A percentile compares a stretch with the other conserved stretches of the same genome.
These are phyloP conservation scores for Tanozyma kutaoensis DNA, from an alignment of 805 yeast genomes.

Conservation along the genomic window DNA sequence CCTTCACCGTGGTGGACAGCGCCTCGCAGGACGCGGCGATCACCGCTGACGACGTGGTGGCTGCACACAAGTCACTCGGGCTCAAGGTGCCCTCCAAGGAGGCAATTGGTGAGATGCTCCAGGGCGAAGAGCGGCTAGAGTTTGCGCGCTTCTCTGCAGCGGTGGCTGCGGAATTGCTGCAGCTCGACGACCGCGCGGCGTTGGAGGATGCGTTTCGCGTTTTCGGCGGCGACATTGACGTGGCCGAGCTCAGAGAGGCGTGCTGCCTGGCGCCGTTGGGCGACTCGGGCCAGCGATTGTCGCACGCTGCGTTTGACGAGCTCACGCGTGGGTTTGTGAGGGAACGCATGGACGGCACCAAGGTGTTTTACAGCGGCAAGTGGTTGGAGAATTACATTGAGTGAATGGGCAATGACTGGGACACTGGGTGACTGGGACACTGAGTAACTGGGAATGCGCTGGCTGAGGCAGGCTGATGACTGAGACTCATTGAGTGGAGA, in stretches of 20 bases:
- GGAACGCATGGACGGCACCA: conserved; percentile 44
- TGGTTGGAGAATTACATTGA: conserved; percentile 45
- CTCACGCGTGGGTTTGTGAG: conserved; percentile 43
- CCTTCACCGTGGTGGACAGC: conserved; percentile 71
- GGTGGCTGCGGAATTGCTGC: conserved; percentile 42
- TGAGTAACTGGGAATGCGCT: too few relatives aligned
- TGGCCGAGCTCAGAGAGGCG: conserved; percentile 34
- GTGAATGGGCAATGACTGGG: too few relatives aligned
- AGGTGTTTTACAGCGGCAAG: conserved; percentile 44
- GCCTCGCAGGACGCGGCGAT: conserved; percentile 61
- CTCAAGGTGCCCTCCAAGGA: conserved; percentile 28
- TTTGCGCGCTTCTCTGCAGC: conserved; percentile 56
- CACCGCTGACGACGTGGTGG: conserved; percentile 38
- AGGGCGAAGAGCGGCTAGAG: conserved; percentile 28
- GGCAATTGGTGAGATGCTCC: conserved; percentile 38
- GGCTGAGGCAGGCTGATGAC: too few relatives aligned
- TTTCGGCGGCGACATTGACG: conserved; percentile 34
- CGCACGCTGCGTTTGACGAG: conserved; percentile 31
- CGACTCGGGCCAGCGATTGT: conserved; percentile 26
- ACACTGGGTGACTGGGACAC: too few relatives aligned
- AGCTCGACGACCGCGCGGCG: conserved; percentile 36
- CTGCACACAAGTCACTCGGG: conserved; percentile 40
- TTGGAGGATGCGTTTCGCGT: conserved; percentile 46
- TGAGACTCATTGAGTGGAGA: too few relatives aligned
- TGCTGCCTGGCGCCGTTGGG: conserved; percentile 32